A percentile compares a stretch with the other conserved stretches of the same genome.
Conservation (phyloP, 2,329 filamentous ascomycete species). For the Volutella citrinella region DNA sequence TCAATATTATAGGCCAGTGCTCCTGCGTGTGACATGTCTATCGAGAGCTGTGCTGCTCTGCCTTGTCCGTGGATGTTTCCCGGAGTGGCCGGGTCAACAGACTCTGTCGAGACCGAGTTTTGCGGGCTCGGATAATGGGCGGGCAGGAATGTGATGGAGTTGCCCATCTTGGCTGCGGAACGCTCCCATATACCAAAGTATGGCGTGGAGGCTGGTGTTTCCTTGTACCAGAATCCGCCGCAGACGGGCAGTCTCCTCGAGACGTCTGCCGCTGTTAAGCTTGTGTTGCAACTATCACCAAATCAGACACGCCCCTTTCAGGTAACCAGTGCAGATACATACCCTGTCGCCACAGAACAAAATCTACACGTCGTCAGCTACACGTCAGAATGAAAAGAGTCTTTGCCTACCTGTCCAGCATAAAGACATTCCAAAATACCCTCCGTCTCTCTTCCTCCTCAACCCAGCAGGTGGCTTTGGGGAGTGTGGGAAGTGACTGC, state of each 20-base stretch:
- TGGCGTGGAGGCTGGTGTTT: conserved; percentile 35
- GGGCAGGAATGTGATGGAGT: conserved; percentile 36
- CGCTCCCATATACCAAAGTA: conserved; percentile 46
- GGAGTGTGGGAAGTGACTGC: conserved; percentile 3
- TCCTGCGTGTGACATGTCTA: conserved; percentile 37
- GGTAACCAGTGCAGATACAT: background rate
- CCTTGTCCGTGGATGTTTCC: background rate
- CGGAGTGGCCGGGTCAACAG: conserved; percentile 9
- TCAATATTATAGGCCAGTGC: conserved; percentile 46
- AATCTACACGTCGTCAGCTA: conserved; percentile 10
- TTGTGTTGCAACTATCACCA: conserved; percentile 29
- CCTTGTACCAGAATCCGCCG: conserved; percentile 39
- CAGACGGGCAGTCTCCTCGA: conserved; percentile 32
- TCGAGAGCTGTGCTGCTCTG: background rate
- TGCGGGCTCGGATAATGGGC: conserved; percentile 27
- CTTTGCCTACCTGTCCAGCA: conserved; percentile 24
- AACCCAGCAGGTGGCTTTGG: conserved; percentile 25
- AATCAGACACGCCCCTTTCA: background rate
- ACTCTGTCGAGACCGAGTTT: conserved; percentile 10
- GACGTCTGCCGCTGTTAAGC: conserved; percentile 30
- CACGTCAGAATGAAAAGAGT: no score
- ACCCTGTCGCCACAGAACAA: conserved; percentile 23
- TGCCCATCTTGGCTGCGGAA: conserved; percentile 36
- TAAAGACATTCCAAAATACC: conserved; percentile 33
- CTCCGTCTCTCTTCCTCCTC: conserved; percentile 30